Evolutionary conservation across 2,329 filamentous ascomycete species (phyloP), one percentile per base, ranked within the genome.

Genomic region (Clarireedia homoeocarpa): DNA sequence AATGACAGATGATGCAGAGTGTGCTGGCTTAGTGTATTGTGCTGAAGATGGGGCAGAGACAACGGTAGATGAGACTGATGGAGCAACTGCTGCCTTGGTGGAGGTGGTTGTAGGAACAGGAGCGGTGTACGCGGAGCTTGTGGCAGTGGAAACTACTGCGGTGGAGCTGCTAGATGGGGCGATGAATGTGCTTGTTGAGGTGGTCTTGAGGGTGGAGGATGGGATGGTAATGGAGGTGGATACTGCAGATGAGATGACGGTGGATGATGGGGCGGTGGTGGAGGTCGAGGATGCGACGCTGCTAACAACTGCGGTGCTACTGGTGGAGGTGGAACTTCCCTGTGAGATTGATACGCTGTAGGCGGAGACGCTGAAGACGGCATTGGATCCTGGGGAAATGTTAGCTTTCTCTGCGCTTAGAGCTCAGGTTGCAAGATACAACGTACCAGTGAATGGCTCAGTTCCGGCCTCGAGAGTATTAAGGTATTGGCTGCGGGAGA

Each of bases 401-500:
- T 17, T 7, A 12, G 9, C 10, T 24, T 17, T 0, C 20, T 27
- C 4, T n/a, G 4, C 6, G 39, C 20, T 14, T 10, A 42, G n/a
- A 20, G 4, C 5, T 20, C 14, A 20, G n/a, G 39, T 42, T 17
- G 14, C 6, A 40, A 20, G 40, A n/a, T n/a, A 17, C 9, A 4
- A 10, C 58, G 20, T 72, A 55, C 79, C 80, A 44, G 72, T 73
- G 61, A 56, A 82, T 2, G 79, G 75, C 71, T 83, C 80, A 4
- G 80, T 82, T 7, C 80, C 80, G 6, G 77, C 78, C 55, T 75
- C 74, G 36, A 81, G 71, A 59, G 73, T 75, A 59, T 75, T 73
- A 58, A 85, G 63, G 62, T 79, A 80, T 72, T 84, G 77, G 62
- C 65, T 74, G 40, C 67, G 66, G 4, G 74, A 67, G 48, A 80